Percentiles rank a stretch among this genome's conserved stretches.
Conservation (phyloP, 148 eudicot species). For the Tetragonia tetragonoides region DNA sequence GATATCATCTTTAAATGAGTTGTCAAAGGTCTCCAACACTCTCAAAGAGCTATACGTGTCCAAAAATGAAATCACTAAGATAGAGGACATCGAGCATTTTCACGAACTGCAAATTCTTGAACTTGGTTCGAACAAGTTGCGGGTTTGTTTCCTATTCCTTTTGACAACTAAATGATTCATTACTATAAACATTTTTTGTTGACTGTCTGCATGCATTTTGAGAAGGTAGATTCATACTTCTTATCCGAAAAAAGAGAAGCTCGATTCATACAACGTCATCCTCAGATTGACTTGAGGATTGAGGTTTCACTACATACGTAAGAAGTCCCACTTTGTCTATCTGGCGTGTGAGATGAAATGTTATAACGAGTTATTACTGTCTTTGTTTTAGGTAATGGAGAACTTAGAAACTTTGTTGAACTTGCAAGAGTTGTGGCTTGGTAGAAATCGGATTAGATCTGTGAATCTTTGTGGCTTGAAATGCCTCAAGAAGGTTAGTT, state of each 20-base stretch:
- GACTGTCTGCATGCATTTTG: neutral
- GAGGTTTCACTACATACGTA: neutral
- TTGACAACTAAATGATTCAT: constrained; percentile 13
- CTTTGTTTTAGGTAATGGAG: constrained; percentile 70
- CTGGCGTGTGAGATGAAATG: neutral
- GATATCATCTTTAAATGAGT: constrained; percentile 67
- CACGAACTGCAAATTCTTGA: constrained; percentile 81
- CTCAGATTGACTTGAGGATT: neutral
- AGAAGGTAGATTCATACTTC: neutral
- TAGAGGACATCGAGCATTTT: constrained; percentile 93
- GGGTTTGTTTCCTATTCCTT: constrained; percentile 52
- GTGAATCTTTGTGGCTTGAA: constrained; percentile 86
- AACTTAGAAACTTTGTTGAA: constrained; percentile 59
- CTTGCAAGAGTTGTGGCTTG: constrained; percentile 94
- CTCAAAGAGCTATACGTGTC: constrained; percentile 89
- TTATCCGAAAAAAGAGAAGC: neutral
- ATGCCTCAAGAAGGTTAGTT: constrained; percentile 83
- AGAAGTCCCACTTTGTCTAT: neutral
- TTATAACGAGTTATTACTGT: neutral
- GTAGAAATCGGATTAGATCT: constrained; percentile 82
- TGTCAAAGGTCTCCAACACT: constrained; percentile 67
- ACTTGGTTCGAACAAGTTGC: constrained; percentile 92
- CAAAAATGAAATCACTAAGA: constrained; percentile 87
- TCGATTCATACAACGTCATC: neutral
- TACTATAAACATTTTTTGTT: neutral